Base-by-base conservation (phyloP, 2,329 filamentous ascomycete species). In the Blastomyces silverae region DNA sequence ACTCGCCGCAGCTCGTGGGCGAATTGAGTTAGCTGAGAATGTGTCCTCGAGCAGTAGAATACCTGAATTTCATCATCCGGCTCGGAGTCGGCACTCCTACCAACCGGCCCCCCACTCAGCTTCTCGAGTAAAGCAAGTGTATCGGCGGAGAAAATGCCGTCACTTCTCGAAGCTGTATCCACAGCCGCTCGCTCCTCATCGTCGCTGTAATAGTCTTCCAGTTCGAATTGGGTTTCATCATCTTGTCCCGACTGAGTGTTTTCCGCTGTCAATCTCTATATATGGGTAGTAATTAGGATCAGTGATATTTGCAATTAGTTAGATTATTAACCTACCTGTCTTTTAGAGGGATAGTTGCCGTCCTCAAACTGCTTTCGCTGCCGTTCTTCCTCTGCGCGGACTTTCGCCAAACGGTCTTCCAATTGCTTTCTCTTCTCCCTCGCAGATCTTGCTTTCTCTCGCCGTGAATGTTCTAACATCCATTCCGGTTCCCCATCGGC, bases 1-100 rank as follows among this genome's bases (percentile, higher is more conserved):
- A 95, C 90, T 37, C 91, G 86, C 1, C 88, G 85, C 61, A 97
- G 79, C 75, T 97, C 92, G 53, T 87, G 84, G 22, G 93, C 87
- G 75, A 97, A 96, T 73, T 97, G 92, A 0, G 89, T 89, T 17
- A 97, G 79, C 72, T 97, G 92, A 2, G 92, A 97, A 75, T 97
- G 92, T 0, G 92, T 97, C 73, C 92, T 85, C 8, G 92, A 97
- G 64, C 92, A 94, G 77, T 93, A 96, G 76, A 90, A 96, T 62
- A 97, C 90, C 81, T 93, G 96, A 61, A 89, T 80, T 68, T 89
- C 86, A 64, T 91, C 85, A 8, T 82, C 75, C 48, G 31, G 62
- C n/a, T 81, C 76, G 6, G 81, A 78, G 10, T 83, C 79, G 8
- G 81, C 78, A 20, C 74, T 70, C 22, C 72, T 74, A 63, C 64